These are phyloP conservation scores for Polymyxa betae DNA, from an alignment of 208 protist species.

Conservation along the genomic window DNA sequence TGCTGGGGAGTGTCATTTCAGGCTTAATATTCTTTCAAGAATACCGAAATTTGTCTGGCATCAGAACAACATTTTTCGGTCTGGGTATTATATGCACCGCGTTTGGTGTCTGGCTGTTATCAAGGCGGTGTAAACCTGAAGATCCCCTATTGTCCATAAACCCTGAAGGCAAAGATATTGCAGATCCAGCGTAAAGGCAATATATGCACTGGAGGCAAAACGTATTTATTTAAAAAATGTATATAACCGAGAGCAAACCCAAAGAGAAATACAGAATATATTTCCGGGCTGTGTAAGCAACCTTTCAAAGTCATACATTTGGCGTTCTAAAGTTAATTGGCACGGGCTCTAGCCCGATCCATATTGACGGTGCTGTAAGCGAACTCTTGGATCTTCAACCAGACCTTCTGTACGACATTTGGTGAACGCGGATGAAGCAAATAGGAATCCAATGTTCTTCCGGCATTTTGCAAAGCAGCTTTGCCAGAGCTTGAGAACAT, in stretches of 20 bases:
- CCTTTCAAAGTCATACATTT: not conserved
- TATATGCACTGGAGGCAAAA: too few species aligned
- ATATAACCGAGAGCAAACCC: too few species aligned
- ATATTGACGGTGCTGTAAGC: not conserved
- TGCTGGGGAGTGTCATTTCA: slow-evolving; percentile 26
- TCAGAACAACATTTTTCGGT: not conserved
- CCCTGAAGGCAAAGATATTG: too few species aligned
- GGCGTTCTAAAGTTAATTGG: not conserved
- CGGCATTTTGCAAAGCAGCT: not conserved
- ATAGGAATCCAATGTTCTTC: not conserved
- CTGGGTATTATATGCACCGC: not conserved
- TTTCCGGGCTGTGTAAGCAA: too few species aligned
- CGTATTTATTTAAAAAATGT: too few species aligned
- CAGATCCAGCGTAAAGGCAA: too few species aligned
- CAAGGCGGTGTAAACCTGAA: too few species aligned
- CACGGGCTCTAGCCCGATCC: not conserved
- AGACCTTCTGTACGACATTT: not conserved
- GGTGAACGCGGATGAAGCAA: not conserved
- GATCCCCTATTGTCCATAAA: too few species aligned
- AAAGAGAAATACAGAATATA: too few species aligned
- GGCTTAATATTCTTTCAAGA: slow-evolving; percentile 47
- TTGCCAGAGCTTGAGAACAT: not conserved
- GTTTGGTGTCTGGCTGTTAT: not conserved
- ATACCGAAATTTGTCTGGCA: not conserved
- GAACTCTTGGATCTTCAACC: not conserved